phyloP scores from a whole-genome alignment of 116 monocot species.

The Cymodocea nodosa region DNA sequence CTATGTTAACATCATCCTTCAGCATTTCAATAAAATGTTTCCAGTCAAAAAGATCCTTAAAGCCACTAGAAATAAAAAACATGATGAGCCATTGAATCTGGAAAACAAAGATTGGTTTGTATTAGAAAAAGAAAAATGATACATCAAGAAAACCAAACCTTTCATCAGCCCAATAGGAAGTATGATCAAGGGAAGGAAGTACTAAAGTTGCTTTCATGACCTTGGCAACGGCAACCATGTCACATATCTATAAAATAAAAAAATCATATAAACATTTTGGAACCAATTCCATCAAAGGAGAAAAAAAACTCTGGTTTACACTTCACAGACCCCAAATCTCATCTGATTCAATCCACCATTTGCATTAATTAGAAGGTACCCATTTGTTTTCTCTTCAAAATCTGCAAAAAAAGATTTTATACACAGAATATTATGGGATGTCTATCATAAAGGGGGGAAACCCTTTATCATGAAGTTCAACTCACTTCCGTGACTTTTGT shows the following conservation, averaged over 20 bases:
- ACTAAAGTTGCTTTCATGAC: conserved; percentile 77
- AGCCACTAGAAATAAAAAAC: conserved; percentile 33
- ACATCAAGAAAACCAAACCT: conserved; percentile 22
- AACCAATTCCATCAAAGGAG: neutral
- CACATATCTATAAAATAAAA: conserved; percentile 47
- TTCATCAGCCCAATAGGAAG: conserved; percentile 72
- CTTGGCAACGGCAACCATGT: conserved; percentile 73
- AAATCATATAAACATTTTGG: neutral
- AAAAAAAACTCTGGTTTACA: neutral
- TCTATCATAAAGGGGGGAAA: neutral
- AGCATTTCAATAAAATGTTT: conserved; percentile 56
- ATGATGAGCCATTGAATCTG: neutral
- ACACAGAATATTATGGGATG: neutral
- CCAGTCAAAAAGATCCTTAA: conserved; percentile 71
- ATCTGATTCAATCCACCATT: conserved; percentile 85
- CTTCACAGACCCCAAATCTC: conserved; percentile 40
- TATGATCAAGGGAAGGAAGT: conserved; percentile 58
- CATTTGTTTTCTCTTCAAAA: conserved; percentile 15
- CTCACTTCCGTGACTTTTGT: conserved; percentile 18
- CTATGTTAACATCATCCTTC: conserved; percentile 56
- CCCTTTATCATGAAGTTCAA: neutral
- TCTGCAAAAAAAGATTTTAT: conserved; percentile 1
- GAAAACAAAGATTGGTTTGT: neutral
- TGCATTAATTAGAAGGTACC: conserved; percentile 51
- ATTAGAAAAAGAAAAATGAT: neutral